A percentile compares a stretch with the other conserved stretches of the same genome.
These are phyloP conservation scores for Pseudocohnilembus persalinus DNA, from an alignment of 169 alveolate genomes.

Conservation along the genomic window DNA sequence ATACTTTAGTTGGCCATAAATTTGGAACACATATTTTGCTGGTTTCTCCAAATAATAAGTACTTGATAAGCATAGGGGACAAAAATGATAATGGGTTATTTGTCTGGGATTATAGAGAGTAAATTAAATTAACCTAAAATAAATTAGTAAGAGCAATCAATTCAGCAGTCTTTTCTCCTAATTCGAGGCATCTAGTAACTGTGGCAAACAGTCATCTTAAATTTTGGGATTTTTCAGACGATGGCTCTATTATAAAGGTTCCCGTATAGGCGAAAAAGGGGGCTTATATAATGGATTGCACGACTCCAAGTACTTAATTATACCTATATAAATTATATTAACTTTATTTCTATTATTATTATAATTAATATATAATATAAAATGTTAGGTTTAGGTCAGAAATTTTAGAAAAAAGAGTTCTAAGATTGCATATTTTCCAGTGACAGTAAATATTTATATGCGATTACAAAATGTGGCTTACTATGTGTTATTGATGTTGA, in stretches of 20 bases:
- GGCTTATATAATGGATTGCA: slow-evolving; percentile 59
- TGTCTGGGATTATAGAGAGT: slow-evolving; percentile 68
- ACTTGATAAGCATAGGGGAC: slow-evolving; percentile 76
- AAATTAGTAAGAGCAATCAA: slow-evolving; percentile 56
- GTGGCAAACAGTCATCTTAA: slow-evolving; percentile 76
- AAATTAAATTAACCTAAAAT: slow-evolving; percentile 56
- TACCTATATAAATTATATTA: too few species aligned
- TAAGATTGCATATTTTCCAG: slow-evolving; percentile 6
- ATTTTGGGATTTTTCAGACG: slow-evolving; percentile 64
- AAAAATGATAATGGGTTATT: slow-evolving; percentile 72
- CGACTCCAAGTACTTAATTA: slow-evolving; percentile 59
- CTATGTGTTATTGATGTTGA: slow-evolving; percentile 69
- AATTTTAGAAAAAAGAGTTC: slow-evolving; percentile 6
- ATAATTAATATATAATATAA: too few species aligned
- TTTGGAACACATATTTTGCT: slow-evolving; percentile 69
- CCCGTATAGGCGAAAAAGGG: slow-evolving; percentile 31
- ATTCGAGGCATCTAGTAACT: slow-evolving; percentile 72
- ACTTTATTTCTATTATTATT: slow-evolving; percentile 28
- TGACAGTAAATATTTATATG: slow-evolving; percentile 38
- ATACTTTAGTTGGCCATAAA: slow-evolving; percentile 65
- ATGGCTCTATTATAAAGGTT: slow-evolving; percentile 45
- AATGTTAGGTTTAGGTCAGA: neutral
- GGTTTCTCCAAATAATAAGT: slow-evolving; percentile 66
- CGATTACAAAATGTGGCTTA: slow-evolving; percentile 69
- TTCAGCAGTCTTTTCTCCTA: slow-evolving; percentile 58